Evolutionary conservation across 2,329 filamentous ascomycete species (phyloP).

Genomic region (Penicillium griseofulvum): DNA sequence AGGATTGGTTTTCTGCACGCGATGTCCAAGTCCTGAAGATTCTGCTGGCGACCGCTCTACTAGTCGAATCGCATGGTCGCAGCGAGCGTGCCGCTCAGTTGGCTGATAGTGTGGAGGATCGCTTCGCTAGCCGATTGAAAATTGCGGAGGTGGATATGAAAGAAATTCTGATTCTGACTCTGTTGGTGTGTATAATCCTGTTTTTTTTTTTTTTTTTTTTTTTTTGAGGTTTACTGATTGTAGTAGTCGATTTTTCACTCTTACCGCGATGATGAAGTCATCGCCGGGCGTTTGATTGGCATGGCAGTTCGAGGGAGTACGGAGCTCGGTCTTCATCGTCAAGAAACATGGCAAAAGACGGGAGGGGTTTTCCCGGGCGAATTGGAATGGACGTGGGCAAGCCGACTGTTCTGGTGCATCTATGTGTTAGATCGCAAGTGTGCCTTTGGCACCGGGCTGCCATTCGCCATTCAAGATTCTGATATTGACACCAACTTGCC

Average conservation of each 20-base stretch:
- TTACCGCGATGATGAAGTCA: conserved; percentile 51
- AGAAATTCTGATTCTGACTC: conserved; percentile 33
- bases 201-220: neutral
- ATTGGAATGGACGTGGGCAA: conserved; percentile 37
- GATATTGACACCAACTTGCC: conserved; percentile 52
- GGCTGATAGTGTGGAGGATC: conserved; percentile 37
- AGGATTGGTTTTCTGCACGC: conserved; percentile 39
- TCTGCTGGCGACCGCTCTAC: conserved; percentile 70
- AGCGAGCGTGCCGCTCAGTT: conserved; percentile 54
- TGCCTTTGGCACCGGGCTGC: conserved; percentile 53
- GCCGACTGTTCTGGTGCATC: conserved; percentile 51
- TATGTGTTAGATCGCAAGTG: conserved; percentile 54
- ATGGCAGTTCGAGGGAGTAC: conserved; percentile 48
- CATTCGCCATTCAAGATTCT: conserved; percentile 49
- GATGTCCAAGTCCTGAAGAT: conserved; percentile 73
- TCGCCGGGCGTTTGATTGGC: conserved; percentile 51
- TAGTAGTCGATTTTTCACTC: conserved; percentile 38
- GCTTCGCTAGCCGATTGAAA: conserved; percentile 34
- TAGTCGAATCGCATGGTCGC: conserved; percentile 72
- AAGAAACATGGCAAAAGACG: conserved; percentile 40
- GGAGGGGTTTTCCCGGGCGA: conserved; percentile 39
- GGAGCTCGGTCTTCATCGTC: conserved; percentile 51
- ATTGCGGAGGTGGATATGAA: conserved; percentile 41
- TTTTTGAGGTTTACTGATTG: neutral
- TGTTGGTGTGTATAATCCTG: conserved; percentile 23